These are phyloP conservation scores for Silene latifolia DNA, from an alignment of 148 eudicot genomes.

Conservation along the genomic window DNA sequence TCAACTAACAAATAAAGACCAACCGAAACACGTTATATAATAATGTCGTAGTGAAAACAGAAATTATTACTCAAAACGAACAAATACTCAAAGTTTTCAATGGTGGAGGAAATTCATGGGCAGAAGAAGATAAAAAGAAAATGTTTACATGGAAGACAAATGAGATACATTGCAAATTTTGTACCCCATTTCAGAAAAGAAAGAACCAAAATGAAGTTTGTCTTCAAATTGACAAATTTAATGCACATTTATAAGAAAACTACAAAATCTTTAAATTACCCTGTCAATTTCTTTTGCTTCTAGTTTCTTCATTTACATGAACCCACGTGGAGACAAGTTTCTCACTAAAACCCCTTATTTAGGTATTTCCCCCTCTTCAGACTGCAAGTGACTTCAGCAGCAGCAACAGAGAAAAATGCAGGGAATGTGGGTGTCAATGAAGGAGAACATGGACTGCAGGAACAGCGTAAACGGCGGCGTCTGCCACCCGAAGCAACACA, in stretches of 20 bases:
- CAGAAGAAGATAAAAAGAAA: background rate
- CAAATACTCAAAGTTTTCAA: background rate
- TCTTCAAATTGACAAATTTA: constrained; percentile 17
- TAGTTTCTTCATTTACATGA: background rate
- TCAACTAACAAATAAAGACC: too few species aligned
- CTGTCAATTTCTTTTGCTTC: constrained; percentile 16
- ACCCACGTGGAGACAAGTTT: constrained; percentile 4
- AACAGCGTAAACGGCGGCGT: constrained; percentile 21
- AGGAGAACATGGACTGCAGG: constrained; percentile 28
- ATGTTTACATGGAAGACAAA: background rate
- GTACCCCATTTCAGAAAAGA: background rate
- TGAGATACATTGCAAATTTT: background rate
- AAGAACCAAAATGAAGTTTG: constrained; percentile 14
- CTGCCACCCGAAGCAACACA: constrained; percentile 12
- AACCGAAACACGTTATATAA: too few species aligned
- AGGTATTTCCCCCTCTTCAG: background rate
- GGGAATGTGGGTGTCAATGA: constrained; percentile 34
- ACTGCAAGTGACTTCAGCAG: background rate
- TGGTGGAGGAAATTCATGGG: background rate
- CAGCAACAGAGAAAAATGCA: constrained; percentile 18
- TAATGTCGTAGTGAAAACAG: too few species aligned
- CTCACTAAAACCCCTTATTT: constrained; percentile 4
- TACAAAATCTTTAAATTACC: constrained; percentile 14
- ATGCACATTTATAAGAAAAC: constrained; percentile 15
- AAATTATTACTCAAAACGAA: background rate